Base-by-base conservation (phyloP, 371 early-diverging fungal genomes). In the Haplosporangium sp. region DNA sequence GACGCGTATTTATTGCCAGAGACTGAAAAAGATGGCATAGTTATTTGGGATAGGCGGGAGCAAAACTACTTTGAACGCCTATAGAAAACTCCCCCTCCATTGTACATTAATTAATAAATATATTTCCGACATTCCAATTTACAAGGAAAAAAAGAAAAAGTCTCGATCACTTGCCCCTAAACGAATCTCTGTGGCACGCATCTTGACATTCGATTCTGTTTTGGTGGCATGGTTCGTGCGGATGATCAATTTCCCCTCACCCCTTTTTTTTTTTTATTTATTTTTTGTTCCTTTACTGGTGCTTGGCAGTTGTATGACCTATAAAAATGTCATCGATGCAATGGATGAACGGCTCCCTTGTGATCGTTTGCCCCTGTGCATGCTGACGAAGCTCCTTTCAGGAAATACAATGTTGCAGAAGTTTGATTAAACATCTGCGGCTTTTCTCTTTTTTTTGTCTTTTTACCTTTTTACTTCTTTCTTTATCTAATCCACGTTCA, bases 21-120 rank as follows among this genome's bases (percentile, higher is more conserved):
- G 47, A 2, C 11, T 45, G 61, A 40, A 7, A 9, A 64, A 2
- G 55, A 55, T 19, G 39, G 19, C 8, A 64, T 64, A 10, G 20
- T 40, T 7, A 64, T 11, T 5, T 55, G 55, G 65, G 65, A 64
- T 64, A 37, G 55, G 27, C 55, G 55, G 17, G 53, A 64, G 47
- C 13, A 9, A 48, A 4, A 39, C 5, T 53, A 39, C 65, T 53
- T 64, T 64, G 55, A 55, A 19, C 53, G 19, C 11, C 37, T 63
- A 17, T 62, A 34, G 20, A 42, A 9, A 57, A 27, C 27, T 27
- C 27, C 27, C 27, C 39, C 19, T n/a, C 50, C n/a, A 13, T 9
- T 47, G 20, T 55, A 55, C 20, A 9, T n/a, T n/a, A 27, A 47
- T 27, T 47, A 62, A 27, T 45, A 27, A 27, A 27, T 27, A 27